Conservation (phyloP, 1,284 basidiomycete genomes). For the Trametes sp. region DNA sequence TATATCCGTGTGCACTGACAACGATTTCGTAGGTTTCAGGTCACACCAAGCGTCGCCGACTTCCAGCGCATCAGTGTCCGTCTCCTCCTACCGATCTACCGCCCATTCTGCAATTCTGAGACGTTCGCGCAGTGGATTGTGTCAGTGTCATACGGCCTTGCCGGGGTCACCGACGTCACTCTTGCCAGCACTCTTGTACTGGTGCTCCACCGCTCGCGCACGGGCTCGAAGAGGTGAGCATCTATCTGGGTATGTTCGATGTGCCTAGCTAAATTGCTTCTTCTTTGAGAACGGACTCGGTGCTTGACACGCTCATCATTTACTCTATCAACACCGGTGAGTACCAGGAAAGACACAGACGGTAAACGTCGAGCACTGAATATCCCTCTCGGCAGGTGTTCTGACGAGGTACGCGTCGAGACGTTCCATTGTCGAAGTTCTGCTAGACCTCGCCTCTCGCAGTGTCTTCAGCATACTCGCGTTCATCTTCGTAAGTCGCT, state of each 20-base stretch:
- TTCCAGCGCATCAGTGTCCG: not conserved
- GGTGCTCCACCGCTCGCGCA: conserved; percentile 12
- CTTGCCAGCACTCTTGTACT: conserved; percentile 6
- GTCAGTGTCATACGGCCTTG: conserved; percentile 8
- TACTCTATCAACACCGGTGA: conserved; percentile 11
- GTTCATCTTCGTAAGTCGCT: not conserved
- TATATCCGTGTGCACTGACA: not conserved
- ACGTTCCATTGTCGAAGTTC: not conserved
- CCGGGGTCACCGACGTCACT: conserved; percentile 5
- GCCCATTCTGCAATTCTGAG: not conserved
- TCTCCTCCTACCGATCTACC: not conserved
- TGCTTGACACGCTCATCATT: conserved; percentile 3
- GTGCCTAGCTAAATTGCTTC: too few species aligned
- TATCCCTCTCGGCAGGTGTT: too few species aligned
- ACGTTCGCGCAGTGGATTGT: conserved; percentile 14
- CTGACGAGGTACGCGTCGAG: not conserved
- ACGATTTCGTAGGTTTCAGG: not conserved
- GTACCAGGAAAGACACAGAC: too few species aligned
- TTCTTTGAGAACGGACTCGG: not conserved
- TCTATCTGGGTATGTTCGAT: not conserved
- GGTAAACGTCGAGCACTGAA: too few species aligned
- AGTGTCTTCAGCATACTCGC: conserved; percentile 2
- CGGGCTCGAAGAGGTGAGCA: conserved; percentile 16
- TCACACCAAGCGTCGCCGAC: not conserved
- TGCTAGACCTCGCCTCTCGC: not conserved